Conservation (phyloP, 306 rosid genomes). For the Lathyrus tuberosus region DNA sequence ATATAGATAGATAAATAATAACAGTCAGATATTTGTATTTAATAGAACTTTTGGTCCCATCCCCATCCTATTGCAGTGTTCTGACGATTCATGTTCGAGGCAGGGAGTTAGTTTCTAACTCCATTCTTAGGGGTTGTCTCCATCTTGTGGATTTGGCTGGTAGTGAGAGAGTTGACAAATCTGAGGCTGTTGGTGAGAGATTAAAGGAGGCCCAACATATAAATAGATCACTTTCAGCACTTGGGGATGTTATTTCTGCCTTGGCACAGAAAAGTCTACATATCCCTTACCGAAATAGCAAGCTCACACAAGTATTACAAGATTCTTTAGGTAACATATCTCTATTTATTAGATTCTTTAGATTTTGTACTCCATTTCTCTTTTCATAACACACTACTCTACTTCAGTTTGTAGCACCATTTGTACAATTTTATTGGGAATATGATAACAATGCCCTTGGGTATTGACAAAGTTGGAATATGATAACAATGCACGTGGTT, state of each 20-base stretch:
- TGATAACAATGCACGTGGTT: no score
- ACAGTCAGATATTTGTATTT: not conserved
- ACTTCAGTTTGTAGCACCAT: not conserved
- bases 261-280: constrained; percentile 96
- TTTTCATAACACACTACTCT: constrained; percentile 1
- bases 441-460: constrained; percentile 9
- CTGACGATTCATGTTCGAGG: constrained; percentile 89
- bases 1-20: constrained; percentile 12
- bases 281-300: constrained; percentile 95
- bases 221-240: constrained; percentile 97
- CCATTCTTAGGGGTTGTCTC: constrained; percentile 86
- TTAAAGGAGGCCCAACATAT: constrained; percentile 96
- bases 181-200: constrained; percentile 98
- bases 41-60: constrained; percentile 24
- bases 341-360: constrained; percentile 63
- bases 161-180: constrained; percentile 96
- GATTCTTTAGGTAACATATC: constrained; percentile 83
- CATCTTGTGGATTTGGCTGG: constrained; percentile 99
- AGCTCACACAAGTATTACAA: constrained; percentile 95
- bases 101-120: constrained; percentile 74
- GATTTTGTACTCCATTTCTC: constrained; percentile 38
- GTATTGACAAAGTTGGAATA: not conserved
- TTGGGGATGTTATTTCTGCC: constrained; percentile 97
- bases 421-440: not conserved
- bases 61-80: constrained; percentile 61